A percentile compares a stretch with the other conserved stretches of the same genome.
Conservation (phyloP, 2,329 filamentous ascomycete species). For the Ophiocordyceps australis region DNA sequence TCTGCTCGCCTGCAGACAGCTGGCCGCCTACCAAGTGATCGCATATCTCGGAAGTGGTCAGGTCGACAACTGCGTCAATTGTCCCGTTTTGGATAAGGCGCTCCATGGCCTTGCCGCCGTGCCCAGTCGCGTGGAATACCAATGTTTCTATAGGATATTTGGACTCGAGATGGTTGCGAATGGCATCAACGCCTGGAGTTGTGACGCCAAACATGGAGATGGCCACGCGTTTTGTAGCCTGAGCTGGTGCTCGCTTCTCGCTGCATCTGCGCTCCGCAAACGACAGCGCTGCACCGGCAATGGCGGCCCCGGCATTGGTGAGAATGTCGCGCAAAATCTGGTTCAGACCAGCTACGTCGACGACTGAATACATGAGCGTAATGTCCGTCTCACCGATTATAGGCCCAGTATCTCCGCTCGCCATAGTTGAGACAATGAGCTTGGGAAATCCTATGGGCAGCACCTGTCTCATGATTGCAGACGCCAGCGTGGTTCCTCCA, state of each 20-base stretch:
- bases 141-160: constrained; percentile 34
- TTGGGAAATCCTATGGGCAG: constrained; percentile 52
- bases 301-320: constrained; percentile 42
- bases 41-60: constrained; percentile 55
- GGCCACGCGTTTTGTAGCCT: constrained; percentile 29
- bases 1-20: constrained; percentile 36
- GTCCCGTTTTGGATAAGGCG: constrained; percentile 34
- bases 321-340: constrained; percentile 37
- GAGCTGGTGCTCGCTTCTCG: background rate
- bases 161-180: constrained; percentile 29
- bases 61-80: constrained; percentile 48
- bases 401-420: constrained; percentile 43
- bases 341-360: constrained; percentile 52
- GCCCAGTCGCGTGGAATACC: constrained; percentile 53
- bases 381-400: constrained; percentile 54
- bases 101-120: constrained; percentile 53
- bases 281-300: constrained; percentile 35
- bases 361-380: constrained; percentile 51
- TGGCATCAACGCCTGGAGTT: constrained; percentile 41
- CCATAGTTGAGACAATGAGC: constrained; percentile 51
- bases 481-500: constrained; percentile 40
- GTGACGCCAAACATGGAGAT: constrained; percentile 65
- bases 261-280: constrained; percentile 12
- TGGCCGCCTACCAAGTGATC: constrained; percentile 45
- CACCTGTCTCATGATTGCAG: constrained; percentile 39